Evolutionary conservation across 192 early-diverging fungal species (phyloP).

Genomic region (Funneliformis mosseae): DNA sequence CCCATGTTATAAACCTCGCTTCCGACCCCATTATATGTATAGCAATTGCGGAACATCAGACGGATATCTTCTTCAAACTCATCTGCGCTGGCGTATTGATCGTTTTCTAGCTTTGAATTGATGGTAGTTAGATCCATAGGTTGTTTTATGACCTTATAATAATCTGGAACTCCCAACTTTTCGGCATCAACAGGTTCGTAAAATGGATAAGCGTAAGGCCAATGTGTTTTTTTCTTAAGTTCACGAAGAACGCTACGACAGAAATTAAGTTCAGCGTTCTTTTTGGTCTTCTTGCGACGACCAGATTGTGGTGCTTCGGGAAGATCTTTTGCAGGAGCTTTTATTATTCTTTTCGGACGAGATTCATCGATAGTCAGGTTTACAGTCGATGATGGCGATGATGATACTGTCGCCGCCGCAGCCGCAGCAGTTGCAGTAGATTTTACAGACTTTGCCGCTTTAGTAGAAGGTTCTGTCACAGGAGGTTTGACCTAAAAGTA

Average conservation of each 20-base stretch:
- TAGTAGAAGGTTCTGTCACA: conserved; percentile 1
- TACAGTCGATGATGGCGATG: not conserved
- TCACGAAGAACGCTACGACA: conserved; percentile 65
- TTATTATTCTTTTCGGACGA: not conserved
- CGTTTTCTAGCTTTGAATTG: conserved; percentile 57
- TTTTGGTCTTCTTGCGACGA: conserved; percentile 39
- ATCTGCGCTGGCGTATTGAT: conserved; percentile 58
- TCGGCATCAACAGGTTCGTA: conserved; percentile 85
- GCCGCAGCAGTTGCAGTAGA: not conserved
- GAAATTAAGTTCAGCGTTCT: conserved; percentile 64
- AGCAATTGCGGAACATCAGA: conserved; percentile 79
- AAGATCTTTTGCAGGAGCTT: conserved; percentile 43
- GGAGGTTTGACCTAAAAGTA: not conserved
- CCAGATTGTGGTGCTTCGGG: conserved; percentile 40
- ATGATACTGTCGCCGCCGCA: not conserved
- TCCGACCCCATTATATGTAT: conserved; percentile 65
- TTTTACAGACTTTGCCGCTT: conserved; percentile 11
- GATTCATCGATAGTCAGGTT: not conserved
- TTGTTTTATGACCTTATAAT: conserved; percentile 74
- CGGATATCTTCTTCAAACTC: conserved; percentile 69
- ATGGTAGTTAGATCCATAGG: conserved; percentile 85
- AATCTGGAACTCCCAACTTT: conserved; percentile 82
- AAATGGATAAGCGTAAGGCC: conserved; percentile 72
- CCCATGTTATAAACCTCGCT: conserved; percentile 65
- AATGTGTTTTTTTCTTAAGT: conserved; percentile 68